These are phyloP conservation scores for Allodekkera sacchari DNA, from an alignment of 805 yeast genomes.

Conservation along the genomic window DNA sequence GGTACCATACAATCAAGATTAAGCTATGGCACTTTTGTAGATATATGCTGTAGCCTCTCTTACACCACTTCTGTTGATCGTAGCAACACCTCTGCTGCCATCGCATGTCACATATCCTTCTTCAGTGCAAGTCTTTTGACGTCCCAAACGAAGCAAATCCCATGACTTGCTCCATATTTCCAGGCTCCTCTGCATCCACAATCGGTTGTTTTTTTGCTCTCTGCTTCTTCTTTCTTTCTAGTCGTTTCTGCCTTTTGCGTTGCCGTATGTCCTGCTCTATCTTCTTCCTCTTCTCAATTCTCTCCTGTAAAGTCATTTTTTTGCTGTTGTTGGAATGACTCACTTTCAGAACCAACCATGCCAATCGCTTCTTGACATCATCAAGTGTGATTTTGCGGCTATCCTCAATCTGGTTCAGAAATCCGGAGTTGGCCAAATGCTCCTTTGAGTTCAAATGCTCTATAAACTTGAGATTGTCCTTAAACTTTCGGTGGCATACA, in stretches of 20 bases:
- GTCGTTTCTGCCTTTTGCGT: not conserved
- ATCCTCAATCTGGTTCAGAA: not conserved
- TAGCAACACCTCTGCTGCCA: no score
- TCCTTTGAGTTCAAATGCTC: constrained; percentile 78
- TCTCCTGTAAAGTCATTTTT: not conserved
- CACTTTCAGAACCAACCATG: constrained; percentile 2
- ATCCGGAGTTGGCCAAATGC: constrained; percentile 42
- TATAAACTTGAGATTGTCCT: constrained; percentile 72
- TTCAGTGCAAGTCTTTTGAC: no score
- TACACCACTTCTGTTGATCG: no score
- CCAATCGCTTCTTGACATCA: constrained; percentile 2
- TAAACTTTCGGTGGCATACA: constrained; percentile 67
- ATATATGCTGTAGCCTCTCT: no score
- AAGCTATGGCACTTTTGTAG: no score
- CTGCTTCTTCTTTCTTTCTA: not conserved
- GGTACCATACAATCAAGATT: no score
- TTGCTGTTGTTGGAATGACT: not conserved
- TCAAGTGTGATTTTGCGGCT: not conserved
- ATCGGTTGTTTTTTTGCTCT: not conserved
- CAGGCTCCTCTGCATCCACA: no score
- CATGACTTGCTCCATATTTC: not conserved
- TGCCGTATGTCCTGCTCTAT: not conserved
- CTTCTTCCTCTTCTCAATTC: not conserved
- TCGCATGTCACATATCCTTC: no score
- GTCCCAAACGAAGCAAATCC: not conserved